Evolutionary conservation across 441 rosid genomes (phyloP).

Genomic region (Bocquillonia castaneifolia): DNA sequence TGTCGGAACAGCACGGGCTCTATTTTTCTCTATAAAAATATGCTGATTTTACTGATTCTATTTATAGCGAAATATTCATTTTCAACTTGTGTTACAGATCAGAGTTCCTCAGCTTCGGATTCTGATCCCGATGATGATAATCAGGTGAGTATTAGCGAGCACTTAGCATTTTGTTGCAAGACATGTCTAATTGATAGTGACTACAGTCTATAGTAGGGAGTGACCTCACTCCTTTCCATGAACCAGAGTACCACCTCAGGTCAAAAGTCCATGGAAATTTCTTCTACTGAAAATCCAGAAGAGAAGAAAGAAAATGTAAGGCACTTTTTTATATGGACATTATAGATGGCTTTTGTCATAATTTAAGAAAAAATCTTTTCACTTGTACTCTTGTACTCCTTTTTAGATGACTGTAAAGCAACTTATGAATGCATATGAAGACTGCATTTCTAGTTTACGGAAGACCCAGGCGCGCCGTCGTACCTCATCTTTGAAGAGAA

Average conservation of each 20-base stretch:
- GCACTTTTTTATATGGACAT: constrained; percentile 15
- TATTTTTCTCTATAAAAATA: constrained; percentile 2
- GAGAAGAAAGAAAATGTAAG: constrained; percentile 56
- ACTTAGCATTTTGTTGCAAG: constrained; percentile 16
- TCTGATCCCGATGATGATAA: constrained; percentile 43
- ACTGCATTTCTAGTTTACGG: constrained; percentile 58
- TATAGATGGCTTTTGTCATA: constrained; percentile 3
- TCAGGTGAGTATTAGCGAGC: constrained; percentile 41
- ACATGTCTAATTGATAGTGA: constrained; percentile 13
- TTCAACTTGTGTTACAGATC: constrained; percentile 44
- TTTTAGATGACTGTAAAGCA: constrained; percentile 65
- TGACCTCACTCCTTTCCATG: constrained; percentile 17
- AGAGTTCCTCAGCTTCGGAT: constrained; percentile 40
- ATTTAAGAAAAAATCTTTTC: not conserved
- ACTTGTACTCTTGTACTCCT: constrained; percentile 12
- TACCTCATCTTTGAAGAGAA: constrained; percentile 59
- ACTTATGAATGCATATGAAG: constrained; percentile 66
- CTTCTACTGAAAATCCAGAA: constrained; percentile 35
- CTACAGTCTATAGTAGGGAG: constrained; percentile 10
- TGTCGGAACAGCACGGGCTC: constrained; percentile 7
- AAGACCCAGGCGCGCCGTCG: constrained; percentile 63
- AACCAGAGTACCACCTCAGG: constrained; percentile 42
- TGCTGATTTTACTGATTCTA: not conserved
- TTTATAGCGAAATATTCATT: constrained; percentile 5
- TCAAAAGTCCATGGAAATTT: constrained; percentile 26